A percentile compares a stretch with the other conserved stretches of the same genome.
phyloP scores from a whole-genome alignment of 192 early-diverging fungal species.

The Coemansia sp. region DNA sequence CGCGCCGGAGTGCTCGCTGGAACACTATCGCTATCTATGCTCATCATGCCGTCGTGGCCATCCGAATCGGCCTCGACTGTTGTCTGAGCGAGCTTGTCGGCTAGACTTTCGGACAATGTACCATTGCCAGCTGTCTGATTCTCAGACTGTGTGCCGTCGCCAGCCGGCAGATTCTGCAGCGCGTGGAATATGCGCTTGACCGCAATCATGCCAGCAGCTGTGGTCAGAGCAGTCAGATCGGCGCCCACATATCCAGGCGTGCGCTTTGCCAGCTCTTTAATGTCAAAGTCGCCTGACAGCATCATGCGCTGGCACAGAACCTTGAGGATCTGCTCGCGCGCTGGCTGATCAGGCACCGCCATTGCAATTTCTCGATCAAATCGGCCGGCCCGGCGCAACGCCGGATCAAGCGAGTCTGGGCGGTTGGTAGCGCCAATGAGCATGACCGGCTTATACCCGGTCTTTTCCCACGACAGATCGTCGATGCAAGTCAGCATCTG shows the following conservation, averaged over 20 bases:
- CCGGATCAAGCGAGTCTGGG: slow-evolving; percentile 81
- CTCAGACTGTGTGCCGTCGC: slow-evolving; percentile 1
- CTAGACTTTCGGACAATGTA: not conserved
- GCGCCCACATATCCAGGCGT: slow-evolving; percentile 99
- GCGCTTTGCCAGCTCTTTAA: slow-evolving; percentile 72
- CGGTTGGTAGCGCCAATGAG: slow-evolving; percentile 91
- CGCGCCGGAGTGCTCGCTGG: slow-evolving; percentile 27
- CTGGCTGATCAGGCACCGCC: slow-evolving; percentile 87
- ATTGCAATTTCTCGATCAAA: slow-evolving; percentile 86
- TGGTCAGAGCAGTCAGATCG: slow-evolving; percentile 87
- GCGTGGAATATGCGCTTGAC: slow-evolving; percentile 67
- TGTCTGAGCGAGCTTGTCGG: slow-evolving; percentile 9
- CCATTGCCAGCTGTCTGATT: slow-evolving; percentile 1
- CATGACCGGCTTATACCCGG: slow-evolving; percentile 78
- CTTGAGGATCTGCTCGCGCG: slow-evolving; percentile 62
- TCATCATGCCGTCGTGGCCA: not conserved
- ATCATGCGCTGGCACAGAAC: slow-evolving; percentile 60
- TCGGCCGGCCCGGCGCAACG: slow-evolving; percentile 76
- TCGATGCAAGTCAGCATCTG: slow-evolving; percentile 97
- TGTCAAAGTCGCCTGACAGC: slow-evolving; percentile 80
- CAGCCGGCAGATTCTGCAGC: slow-evolving; percentile 14
- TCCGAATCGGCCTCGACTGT: slow-evolving; percentile 1
- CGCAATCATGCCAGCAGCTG: slow-evolving; percentile 88
- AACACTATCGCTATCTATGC: not conserved
- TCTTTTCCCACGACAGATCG: slow-evolving; percentile 88